phyloP scores from a whole-genome alignment of 805 yeast genomes.

The Cyberlindnera mycetangii region DNA sequence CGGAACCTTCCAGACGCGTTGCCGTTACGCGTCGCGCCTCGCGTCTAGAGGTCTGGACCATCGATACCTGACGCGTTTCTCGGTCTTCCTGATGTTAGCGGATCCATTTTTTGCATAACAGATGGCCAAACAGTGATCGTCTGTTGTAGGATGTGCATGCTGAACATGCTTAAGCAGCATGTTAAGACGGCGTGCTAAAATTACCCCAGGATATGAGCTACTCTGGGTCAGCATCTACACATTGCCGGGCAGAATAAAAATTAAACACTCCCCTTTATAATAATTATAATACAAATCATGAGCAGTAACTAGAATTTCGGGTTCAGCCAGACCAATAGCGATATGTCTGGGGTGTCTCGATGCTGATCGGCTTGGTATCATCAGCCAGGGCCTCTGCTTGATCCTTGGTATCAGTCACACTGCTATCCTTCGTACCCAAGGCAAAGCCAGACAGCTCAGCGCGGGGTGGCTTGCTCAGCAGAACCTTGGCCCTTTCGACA shows the following conservation, averaged over 20 bases:
- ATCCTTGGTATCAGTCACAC: conserved; percentile 18
- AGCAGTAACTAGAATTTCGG: neutral
- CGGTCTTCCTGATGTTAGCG: too few species aligned
- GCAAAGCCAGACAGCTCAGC: conserved; percentile 25
- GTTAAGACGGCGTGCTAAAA: too few species aligned
- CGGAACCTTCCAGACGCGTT: conserved; percentile 8
- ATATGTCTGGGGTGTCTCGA: conserved; percentile 59
- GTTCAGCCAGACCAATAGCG: conserved; percentile 59
- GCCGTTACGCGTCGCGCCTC: conserved; percentile 1
- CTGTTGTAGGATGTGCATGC: too few species aligned
- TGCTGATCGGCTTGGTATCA: conserved; percentile 51
- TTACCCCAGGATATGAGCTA: too few species aligned
- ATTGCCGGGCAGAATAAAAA: neutral
- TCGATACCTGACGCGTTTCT: too few species aligned
- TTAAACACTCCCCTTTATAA: neutral
- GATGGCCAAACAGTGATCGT: too few species aligned
- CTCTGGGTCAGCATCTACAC: too few species aligned
- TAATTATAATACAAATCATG: neutral
- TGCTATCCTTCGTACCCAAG: conserved; percentile 21
- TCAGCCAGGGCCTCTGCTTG: conserved; percentile 30
- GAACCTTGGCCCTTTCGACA: conserved; percentile 26
- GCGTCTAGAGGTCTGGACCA: neutral
- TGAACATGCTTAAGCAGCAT: too few species aligned
- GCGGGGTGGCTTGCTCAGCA: conserved; percentile 31
- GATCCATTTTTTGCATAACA: neutral